These are phyloP conservation scores for Phytophthora citricola DNA, from an alignment of 352 stramenopile species.

Conservation along the genomic window DNA sequence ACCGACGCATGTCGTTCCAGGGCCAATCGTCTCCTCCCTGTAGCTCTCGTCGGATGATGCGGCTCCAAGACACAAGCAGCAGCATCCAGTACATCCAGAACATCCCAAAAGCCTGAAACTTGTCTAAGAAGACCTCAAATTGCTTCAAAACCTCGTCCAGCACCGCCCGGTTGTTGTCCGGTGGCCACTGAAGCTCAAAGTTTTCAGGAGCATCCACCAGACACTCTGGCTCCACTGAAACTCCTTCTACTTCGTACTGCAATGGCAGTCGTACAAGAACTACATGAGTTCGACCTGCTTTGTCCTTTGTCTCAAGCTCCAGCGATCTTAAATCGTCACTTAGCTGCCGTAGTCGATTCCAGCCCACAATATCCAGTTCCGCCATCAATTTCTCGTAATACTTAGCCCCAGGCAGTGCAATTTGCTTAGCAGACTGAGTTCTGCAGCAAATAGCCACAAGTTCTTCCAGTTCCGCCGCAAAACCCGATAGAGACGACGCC, in stretches of 20 bases:
- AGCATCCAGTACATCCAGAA: conserved; percentile 76
- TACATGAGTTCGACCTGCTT: conserved; percentile 44
- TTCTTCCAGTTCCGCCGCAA: conserved; percentile 66
- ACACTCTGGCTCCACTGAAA: conserved; percentile 13
- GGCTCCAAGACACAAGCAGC: conserved; percentile 82
- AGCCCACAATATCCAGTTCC: conserved; percentile 71
- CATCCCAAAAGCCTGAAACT: conserved; percentile 81
- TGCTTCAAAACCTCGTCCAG: conserved; percentile 49
- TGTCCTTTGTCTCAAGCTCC: conserved; percentile 60
- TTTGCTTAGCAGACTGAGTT: background rate
- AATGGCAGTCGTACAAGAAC: conserved; percentile 51
- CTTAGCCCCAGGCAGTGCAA: conserved; percentile 43
- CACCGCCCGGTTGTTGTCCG: conserved; percentile 7
- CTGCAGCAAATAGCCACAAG: conserved; percentile 57
- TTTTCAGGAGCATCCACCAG: conserved; percentile 65
- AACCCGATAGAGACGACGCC: conserved; percentile 57
- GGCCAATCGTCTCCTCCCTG: conserved; percentile 65
- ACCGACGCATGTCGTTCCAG: conserved; percentile 74
- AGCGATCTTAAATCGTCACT: conserved; percentile 65
- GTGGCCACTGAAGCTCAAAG: conserved; percentile 52
- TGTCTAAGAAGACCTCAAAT: conserved; percentile 62
- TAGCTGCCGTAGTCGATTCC: conserved; percentile 56
- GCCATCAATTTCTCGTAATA: conserved; percentile 73
- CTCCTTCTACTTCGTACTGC: conserved; percentile 38
- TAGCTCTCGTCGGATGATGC: conserved; percentile 67